These are phyloP conservation scores for Fusarium lyarnte DNA, from an alignment of 2,329 filamentous ascomycete species.

Conservation along the genomic window DNA sequence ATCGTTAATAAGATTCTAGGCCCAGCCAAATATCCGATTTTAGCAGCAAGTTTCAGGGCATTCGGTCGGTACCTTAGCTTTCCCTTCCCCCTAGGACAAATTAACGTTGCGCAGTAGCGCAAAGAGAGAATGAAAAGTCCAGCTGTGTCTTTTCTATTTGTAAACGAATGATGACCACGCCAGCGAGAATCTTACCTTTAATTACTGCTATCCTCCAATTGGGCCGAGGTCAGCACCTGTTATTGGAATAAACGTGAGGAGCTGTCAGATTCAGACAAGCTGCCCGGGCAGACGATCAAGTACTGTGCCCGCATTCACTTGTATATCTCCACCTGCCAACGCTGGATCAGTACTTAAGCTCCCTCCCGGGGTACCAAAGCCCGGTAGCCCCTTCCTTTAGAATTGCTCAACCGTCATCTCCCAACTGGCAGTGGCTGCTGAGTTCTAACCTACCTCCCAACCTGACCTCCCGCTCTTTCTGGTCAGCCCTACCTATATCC, in stretches of 20 bases:
- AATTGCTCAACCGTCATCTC: conserved; percentile 30
- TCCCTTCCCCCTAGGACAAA: neutral
- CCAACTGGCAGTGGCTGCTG: conserved; percentile 16
- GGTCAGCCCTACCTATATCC: conserved; percentile 41
- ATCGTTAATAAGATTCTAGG: conserved; percentile 8
- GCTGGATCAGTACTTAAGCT: conserved; percentile 19
- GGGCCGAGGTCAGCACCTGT: conserved; percentile 12
- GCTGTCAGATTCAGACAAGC: conserved; percentile 21
- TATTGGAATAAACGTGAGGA: conserved; percentile 12
- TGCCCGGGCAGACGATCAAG: neutral
- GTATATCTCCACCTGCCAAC: conserved; percentile 10
- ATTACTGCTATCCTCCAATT: conserved; percentile 22
- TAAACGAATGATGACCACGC: conserved; percentile 16
- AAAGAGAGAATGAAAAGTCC: conserved; percentile 6
- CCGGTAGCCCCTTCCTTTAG: neutral
- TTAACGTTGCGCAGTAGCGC: conserved; percentile 5
- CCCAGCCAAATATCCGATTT: conserved; percentile 11
- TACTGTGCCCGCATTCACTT: conserved; percentile 18
- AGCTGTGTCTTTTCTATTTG: neutral
- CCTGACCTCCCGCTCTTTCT: conserved; percentile 35
- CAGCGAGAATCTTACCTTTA: conserved; percentile 18
- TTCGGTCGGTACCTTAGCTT: neutral
- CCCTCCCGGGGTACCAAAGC: conserved; percentile 23
- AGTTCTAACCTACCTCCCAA: conserved; percentile 32
- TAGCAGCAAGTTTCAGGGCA: conserved; percentile 21